phyloP scores from a whole-genome alignment of 306 rosid genomes.

The Quercus rubra region DNA sequence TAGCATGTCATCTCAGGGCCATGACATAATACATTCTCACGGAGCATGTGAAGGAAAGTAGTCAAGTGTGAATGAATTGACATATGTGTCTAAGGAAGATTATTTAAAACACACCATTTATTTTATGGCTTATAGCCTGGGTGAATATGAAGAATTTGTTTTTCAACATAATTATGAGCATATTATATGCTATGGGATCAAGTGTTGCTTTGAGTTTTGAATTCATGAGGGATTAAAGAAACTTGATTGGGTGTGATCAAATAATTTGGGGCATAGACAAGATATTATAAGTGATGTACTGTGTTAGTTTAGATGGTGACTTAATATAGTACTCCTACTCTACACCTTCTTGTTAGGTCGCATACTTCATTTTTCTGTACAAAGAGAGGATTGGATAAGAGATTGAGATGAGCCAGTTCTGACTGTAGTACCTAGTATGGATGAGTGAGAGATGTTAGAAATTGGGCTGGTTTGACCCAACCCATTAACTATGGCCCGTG shows the following conservation, averaged over 20 bases:
- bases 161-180: background rate
- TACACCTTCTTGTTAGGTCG: background rate
- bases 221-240: too few relatives aligned
- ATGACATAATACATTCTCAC: background rate
- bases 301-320: background rate
- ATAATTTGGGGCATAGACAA: too few relatives aligned
- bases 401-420: background rate
- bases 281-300: background rate
- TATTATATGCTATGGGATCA: too few relatives aligned
- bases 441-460: background rate
- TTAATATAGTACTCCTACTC: background rate
- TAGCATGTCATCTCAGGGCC: background rate
- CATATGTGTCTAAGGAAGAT: background rate
- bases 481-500: too few relatives aligned
- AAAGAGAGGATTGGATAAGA: background rate
- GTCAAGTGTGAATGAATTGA: background rate
- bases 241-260: too few relatives aligned
- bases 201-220: too few relatives aligned
- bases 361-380: background rate
- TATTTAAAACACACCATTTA: background rate
- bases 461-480: too few relatives aligned
- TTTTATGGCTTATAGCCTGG: background rate
- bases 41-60: background rate
- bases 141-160: background rate
- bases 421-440: background rate